A percentile compares a stretch with the other conserved stretches of the same genome.
Conservation (phyloP, 2,329 filamentous ascomycete species). For the Camillea tinctor region DNA sequence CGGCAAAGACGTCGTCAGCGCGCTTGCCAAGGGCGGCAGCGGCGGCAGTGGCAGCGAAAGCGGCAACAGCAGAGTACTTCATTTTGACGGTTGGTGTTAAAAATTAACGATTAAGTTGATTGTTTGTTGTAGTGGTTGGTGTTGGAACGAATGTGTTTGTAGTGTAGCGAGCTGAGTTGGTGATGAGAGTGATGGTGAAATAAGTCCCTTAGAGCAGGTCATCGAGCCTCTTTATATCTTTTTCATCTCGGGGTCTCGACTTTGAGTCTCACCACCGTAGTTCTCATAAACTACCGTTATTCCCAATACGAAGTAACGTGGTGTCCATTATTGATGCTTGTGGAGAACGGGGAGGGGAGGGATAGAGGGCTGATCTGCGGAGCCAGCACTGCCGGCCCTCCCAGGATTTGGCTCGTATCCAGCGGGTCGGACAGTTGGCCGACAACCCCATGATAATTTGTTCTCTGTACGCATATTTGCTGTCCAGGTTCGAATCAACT, state of each 20-base stretch:
- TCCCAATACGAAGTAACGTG: background rate
- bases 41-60: constrained; percentile 19
- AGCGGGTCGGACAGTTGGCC: background rate
- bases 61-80: constrained; percentile 26
- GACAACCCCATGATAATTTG: background rate
- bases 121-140: background rate
- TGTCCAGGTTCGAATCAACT: background rate
- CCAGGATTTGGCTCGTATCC: background rate
- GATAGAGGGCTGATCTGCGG: background rate
- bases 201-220: background rate
- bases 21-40: constrained; percentile 19
- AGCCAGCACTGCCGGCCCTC: background rate
- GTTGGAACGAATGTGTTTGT: background rate
- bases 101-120: background rate
- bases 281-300: too few relatives aligned
- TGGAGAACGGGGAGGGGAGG: background rate
- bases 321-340: background rate
- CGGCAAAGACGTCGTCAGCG: constrained; percentile 24
- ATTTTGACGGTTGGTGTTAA: constrained; percentile 21
- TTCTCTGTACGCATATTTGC: background rate
- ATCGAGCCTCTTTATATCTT: background rate
- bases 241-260: background rate
- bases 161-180: background rate
- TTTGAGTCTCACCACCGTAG: background rate
- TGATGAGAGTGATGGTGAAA: background rate